These are phyloP conservation scores for Brassica rapa DNA, from an alignment of 345 rosid genomes.

Conservation along the genomic window DNA sequence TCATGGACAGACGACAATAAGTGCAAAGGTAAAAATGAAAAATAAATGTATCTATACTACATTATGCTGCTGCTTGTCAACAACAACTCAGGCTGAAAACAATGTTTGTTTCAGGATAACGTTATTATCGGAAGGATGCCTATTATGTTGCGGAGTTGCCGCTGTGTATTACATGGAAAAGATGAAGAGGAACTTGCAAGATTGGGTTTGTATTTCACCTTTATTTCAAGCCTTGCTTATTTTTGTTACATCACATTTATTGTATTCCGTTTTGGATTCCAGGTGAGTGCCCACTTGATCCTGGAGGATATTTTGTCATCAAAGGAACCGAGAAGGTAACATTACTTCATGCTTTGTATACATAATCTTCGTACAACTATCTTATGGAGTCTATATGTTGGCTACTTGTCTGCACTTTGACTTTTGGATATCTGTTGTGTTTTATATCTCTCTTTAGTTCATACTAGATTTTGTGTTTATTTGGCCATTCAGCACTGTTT, in stretches of 20 bases:
- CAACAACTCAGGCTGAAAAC: slow-evolving; percentile 12
- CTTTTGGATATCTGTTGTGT: slow-evolving; percentile 11
- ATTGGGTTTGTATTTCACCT: slow-evolving; percentile 59
- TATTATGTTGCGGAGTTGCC: slow-evolving; percentile 79
- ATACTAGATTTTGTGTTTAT: slow-evolving; percentile 6
- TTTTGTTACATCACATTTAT: slow-evolving; percentile 5
- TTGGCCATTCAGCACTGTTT: background rate
- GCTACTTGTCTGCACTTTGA: slow-evolving; percentile 10
- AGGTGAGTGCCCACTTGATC: slow-evolving; percentile 99
- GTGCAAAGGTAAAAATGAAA: slow-evolving; percentile 54
- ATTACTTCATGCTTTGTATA: background rate
- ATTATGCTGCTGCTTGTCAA: slow-evolving; percentile 13
- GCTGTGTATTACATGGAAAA: slow-evolving; percentile 74
- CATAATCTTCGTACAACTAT: background rate
- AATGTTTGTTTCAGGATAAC: slow-evolving; percentile 51
- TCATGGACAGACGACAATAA: slow-evolving; percentile 43
- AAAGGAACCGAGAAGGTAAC: slow-evolving; percentile 91
- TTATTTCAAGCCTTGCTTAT: background rate
- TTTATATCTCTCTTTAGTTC: slow-evolving; percentile 1
- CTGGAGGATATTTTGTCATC: slow-evolving; percentile 90
- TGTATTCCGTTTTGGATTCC: slow-evolving; percentile 28
- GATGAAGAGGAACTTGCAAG: slow-evolving; percentile 93
- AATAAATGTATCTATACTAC: background rate
- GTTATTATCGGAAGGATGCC: slow-evolving; percentile 86
- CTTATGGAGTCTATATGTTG: slow-evolving; percentile 15